Percentiles rank a stretch among this genome's conserved stretches.
These are phyloP conservation scores for Coemansia sp. DNA, from an alignment of 192 early-diverging fungal genomes.

Conservation along the genomic window DNA sequence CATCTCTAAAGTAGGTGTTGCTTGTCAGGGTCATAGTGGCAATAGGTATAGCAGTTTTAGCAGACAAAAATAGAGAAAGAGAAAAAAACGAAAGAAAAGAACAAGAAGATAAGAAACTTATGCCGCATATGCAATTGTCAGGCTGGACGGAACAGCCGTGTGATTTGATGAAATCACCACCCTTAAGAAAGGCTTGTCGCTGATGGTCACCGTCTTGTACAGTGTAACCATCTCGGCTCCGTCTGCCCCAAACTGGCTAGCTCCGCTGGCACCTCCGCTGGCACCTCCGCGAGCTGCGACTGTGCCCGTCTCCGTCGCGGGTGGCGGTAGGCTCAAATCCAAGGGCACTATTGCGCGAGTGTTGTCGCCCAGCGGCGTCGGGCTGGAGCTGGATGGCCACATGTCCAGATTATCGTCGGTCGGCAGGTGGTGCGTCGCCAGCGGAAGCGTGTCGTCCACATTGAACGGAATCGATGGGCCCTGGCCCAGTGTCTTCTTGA, in stretches of 20 bases:
- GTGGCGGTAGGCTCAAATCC: slow-evolving; percentile 17
- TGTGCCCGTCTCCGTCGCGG: not conserved
- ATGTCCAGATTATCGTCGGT: slow-evolving; percentile 33
- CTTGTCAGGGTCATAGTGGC: not conserved
- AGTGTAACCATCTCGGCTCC: slow-evolving; percentile 12
- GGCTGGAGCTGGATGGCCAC: slow-evolving; percentile 42
- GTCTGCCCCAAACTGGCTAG: not conserved
- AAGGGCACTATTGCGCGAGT: slow-evolving; percentile 14
- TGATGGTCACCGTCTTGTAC: slow-evolving; percentile 34
- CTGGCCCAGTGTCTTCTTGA: slow-evolving; percentile 12
- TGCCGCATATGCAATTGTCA: slow-evolving; percentile 18
- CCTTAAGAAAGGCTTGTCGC: slow-evolving; percentile 31
- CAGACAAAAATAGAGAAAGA: not conserved
- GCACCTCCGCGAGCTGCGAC: not conserved
- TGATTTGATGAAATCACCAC: slow-evolving; percentile 47
- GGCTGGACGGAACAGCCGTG: slow-evolving; percentile 40
- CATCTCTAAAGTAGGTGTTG: slow-evolving; percentile 49
- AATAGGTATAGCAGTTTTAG: not conserved
- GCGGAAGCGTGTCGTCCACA: slow-evolving; percentile 30
- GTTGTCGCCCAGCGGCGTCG: slow-evolving; percentile 13
- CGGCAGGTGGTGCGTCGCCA: slow-evolving; percentile 19
- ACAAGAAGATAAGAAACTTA: no score
- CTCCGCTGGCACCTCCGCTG: not conserved
- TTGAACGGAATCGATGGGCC: slow-evolving; percentile 28
- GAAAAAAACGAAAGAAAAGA: not conserved